Evolutionary conservation across 257 asterid species (phyloP).

Genomic region (Nyctanthes arbortristis): DNA sequence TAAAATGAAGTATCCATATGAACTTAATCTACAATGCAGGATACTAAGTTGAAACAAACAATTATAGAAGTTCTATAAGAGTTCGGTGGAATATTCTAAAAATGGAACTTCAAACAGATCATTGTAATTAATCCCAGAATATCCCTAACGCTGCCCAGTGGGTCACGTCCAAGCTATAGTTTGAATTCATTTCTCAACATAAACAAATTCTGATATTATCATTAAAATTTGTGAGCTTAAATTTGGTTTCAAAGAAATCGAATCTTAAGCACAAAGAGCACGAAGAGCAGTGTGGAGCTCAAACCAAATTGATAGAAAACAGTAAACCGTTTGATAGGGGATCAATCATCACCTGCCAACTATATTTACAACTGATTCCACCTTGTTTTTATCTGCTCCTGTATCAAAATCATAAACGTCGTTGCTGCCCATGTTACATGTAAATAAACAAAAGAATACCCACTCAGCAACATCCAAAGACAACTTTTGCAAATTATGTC

Average conservation of each 20-base stretch:
- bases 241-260: neutral
- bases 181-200: no score
- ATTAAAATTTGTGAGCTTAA: no score
- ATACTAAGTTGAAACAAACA: no score
- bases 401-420: slow-evolving; percentile 93
- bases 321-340: neutral
- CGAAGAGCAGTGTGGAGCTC: neutral
- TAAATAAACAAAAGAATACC: slow-evolving; percentile 19
- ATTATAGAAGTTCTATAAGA: no score
- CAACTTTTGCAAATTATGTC: neutral
- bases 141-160: no score
- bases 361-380: slow-evolving; percentile 87
- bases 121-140: no score
- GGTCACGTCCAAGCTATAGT: no score
- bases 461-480: neutral
- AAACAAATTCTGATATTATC: no score
- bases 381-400: slow-evolving; percentile 94
- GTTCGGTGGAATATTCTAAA: no score
- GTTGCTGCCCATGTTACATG: slow-evolving; percentile 63
- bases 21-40: no score
- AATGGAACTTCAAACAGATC: no score
- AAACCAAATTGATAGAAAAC: neutral
- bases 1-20: no score
- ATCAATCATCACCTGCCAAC: slow-evolving; percentile 58
- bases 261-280: neutral